phyloP scores from a whole-genome alignment of 2,329 filamentous ascomycete genomes.

The Ramularia collo-cygni region DNA sequence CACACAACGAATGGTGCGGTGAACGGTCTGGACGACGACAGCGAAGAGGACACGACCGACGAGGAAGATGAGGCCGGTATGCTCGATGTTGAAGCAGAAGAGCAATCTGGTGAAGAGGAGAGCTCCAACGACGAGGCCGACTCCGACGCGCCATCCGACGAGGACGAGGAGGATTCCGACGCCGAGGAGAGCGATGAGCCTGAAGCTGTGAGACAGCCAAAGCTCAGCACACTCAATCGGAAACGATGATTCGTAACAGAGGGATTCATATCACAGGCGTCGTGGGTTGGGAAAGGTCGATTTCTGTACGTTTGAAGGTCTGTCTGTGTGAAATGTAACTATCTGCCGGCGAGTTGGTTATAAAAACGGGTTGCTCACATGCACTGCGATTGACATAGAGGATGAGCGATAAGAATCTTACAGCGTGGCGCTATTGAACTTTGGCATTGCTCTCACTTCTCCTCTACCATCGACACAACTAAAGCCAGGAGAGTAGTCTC shows the following conservation, averaged over 20 bases:
- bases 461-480: no score
- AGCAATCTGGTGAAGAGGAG: constrained; percentile 36
- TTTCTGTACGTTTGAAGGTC: no score
- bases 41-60: constrained; percentile 15
- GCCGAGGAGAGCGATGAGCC: constrained; percentile 29
- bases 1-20: constrained; percentile 11
- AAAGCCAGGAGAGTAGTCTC: no score
- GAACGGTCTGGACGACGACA: constrained; percentile 14
- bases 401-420: no score
- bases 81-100: constrained; percentile 48
- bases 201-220: constrained; percentile 4
- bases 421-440: no score
- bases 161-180: constrained; percentile 41
- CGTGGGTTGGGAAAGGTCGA: no score
- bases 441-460: no score
- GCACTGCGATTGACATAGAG: no score
- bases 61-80: constrained; percentile 32
- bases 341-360: no score
- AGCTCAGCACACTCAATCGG: constrained; percentile 5
- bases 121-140: constrained; percentile 10
- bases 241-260: constrained; percentile 1
- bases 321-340: no score
- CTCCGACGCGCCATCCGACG: constrained; percentile 11
- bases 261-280: no score
- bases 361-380: no score